A percentile compares a stretch with the other conserved stretches of the same genome.
Conservation (phyloP, 2,329 filamentous ascomycete species). For the Mycosphaerelloides madeirae region DNA sequence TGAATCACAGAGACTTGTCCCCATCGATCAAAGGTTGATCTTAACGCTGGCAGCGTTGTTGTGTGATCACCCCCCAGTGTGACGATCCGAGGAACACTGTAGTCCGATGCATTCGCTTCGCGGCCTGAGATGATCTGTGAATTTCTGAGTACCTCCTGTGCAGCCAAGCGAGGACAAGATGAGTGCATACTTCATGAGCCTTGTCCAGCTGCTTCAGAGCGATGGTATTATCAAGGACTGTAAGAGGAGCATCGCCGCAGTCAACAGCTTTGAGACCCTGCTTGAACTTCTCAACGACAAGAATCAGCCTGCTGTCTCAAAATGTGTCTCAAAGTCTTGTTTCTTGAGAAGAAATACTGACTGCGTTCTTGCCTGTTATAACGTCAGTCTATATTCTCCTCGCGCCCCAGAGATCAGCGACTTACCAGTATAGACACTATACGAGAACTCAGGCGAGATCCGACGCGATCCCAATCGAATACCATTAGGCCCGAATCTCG, state of each 20-base stretch:
- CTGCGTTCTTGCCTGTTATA: slow-evolving; percentile 3
- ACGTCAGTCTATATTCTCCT: neutral
- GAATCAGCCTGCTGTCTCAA: no score
- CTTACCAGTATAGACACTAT: slow-evolving; percentile 48
- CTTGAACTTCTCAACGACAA: slow-evolving; percentile 27
- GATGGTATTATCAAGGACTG: slow-evolving; percentile 47
- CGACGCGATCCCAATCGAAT: slow-evolving; percentile 48
- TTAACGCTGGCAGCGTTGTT: slow-evolving; percentile 50
- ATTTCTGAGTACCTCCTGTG: neutral
- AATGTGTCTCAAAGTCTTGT: no score
- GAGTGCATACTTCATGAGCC: slow-evolving; percentile 43
- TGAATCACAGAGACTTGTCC: slow-evolving; percentile 43
- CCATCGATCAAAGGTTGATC: slow-evolving; percentile 49
- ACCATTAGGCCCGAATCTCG: slow-evolving; percentile 50
- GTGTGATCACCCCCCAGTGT: slow-evolving; percentile 55
- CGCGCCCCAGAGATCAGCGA: neutral
- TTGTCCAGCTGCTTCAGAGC: slow-evolving; percentile 51
- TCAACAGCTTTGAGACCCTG: slow-evolving; percentile 52
- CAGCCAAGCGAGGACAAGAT: neutral
- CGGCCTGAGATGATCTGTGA: slow-evolving; percentile 43
- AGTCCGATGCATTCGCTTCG: slow-evolving; percentile 38
- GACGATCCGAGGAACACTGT: slow-evolving; percentile 47
- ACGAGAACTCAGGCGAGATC: slow-evolving; percentile 40
- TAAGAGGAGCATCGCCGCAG: slow-evolving; percentile 51
- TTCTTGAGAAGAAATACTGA: no score